Percentiles rank a stretch among this genome's conserved stretches.
phyloP scores from a whole-genome alignment of 345 rosid species.

The Corymbia maculata region DNA sequence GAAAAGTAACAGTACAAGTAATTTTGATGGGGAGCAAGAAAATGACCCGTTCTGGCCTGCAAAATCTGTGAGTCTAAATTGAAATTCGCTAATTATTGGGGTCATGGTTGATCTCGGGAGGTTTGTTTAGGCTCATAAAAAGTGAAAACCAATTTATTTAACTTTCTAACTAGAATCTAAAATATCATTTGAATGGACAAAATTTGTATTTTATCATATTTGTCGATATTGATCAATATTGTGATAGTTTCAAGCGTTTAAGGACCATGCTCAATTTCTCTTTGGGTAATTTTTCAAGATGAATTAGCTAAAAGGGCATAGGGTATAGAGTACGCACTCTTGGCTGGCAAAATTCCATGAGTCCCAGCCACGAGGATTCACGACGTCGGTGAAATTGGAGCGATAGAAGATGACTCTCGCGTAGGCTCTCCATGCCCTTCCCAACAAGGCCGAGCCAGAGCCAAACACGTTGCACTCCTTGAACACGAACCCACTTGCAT shows the following conservation, averaged over 20 bases:
- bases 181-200: not conserved
- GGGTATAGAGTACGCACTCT: slow-evolving; percentile 18
- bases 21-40: not conserved
- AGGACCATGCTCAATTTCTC: not conserved
- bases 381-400: slow-evolving; percentile 15
- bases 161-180: not conserved
- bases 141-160: not conserved
- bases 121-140: not conserved
- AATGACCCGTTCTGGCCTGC: not conserved
- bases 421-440: slow-evolving; percentile 47
- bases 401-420: slow-evolving; percentile 42
- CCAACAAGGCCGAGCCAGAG: slow-evolving; percentile 23
- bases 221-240: not conserved
- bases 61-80: not conserved
- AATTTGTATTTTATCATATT: not conserved
- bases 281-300: not conserved
- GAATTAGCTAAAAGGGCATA: not conserved
- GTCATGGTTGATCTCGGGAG: not conserved
- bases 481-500: slow-evolving; percentile 49
- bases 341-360: slow-evolving; percentile 27
- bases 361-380: slow-evolving; percentile 40
- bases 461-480: slow-evolving; percentile 35
- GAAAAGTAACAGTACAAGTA: not conserved
- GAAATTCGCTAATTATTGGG: not conserved
- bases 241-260: not conserved